A percentile compares a stretch with the other conserved stretches of the same genome.
Conservation (phyloP, 2,329 filamentous ascomycete genomes). For the Pseudogymnoascus sp. region DNA sequence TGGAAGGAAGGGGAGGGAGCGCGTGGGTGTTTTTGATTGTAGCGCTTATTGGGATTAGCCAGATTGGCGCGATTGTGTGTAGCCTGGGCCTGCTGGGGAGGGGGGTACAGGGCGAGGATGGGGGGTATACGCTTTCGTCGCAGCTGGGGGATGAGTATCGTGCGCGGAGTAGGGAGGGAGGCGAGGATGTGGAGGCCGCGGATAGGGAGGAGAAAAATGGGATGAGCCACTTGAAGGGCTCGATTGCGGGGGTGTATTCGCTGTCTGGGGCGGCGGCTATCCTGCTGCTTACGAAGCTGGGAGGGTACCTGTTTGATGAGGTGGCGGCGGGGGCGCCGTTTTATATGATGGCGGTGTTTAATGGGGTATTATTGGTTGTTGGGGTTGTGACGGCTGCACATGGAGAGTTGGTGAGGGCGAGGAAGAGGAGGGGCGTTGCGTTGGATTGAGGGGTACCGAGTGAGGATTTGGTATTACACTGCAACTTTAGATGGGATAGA, state of each 20-base stretch:
- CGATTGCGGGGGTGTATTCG: constrained; percentile 90
- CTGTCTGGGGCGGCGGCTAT: constrained; percentile 87
- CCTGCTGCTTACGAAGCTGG: constrained; percentile 80
- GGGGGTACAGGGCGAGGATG: constrained; percentile 55
- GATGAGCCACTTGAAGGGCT: constrained; percentile 64
- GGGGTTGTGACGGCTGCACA: constrained; percentile 24
- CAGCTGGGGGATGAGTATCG: constrained; percentile 17
- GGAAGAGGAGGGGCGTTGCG: constrained; percentile 4
- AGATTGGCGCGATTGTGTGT: constrained; percentile 94
- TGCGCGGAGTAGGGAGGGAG: not conserved
- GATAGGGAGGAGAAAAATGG: constrained; percentile 24
- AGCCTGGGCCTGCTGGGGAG: constrained; percentile 80
- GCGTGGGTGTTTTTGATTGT: constrained; percentile 67
- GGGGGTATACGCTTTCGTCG: constrained; percentile 25
- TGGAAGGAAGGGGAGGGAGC: constrained; percentile 57
- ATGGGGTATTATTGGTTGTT: constrained; percentile 58
- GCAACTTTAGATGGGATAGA: not conserved
- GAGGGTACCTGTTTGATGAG: constrained; percentile 76
- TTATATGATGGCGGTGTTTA: constrained; percentile 89
- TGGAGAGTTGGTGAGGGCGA: constrained; percentile 18
- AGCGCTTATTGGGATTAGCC: constrained; percentile 76
- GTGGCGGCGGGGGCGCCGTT: constrained; percentile 72
- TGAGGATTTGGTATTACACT: not conserved
- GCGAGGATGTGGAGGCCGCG: not conserved
- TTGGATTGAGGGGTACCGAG: not conserved